phyloP scores from a whole-genome alignment of 176 grass and related monocot species.

The Hordeum vulgare region MorexV3_pseudomolecules_assembly NC_058519.1:81354257-81354756 shows the following conservation, averaged over 20 bases:
- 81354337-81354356: not conserved
- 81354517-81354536: not conserved
- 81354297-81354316: constrained; percentile 18
- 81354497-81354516: not conserved
- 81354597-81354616: not conserved
- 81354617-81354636: not conserved
- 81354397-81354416: constrained; percentile 37
- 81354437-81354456: constrained; percentile 12
- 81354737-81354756: too few species aligned
- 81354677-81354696: not conserved
- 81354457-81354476: constrained; percentile 26
- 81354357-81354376: not conserved
- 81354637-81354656: not conserved
- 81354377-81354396: constrained; percentile 22
- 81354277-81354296: not conserved
- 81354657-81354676: not conserved
- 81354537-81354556: not conserved
- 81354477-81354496: constrained; percentile 44
- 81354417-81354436: constrained; percentile 10
- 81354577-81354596: constrained; percentile 21
- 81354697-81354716: too few species aligned
- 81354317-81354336: not conserved
- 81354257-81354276: not conserved
- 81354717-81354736: not conserved
- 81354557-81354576: not conserved